Base-by-base conservation (phyloP, 768 basidiomycete species). In the Serendipita sp. region DNA sequence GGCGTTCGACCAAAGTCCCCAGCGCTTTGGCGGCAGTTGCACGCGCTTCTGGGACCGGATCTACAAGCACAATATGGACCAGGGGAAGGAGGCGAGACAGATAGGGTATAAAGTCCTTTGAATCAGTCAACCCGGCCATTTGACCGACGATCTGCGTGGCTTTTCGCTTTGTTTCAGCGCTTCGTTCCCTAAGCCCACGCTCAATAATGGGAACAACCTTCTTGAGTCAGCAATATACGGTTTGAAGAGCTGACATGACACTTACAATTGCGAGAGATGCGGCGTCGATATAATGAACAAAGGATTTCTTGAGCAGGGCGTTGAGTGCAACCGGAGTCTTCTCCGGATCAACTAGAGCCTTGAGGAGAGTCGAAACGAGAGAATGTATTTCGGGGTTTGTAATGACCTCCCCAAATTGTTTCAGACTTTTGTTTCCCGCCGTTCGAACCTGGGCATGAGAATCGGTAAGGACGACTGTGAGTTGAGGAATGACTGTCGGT, bases 81-180 rank as follows among this genome's bases (percentile, higher is more conserved):
- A 96, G 77, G 0, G 96, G 96, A 42, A 98, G 75, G 20, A 98
- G 80, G 41, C 84, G 81, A 26, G 83, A 79, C n/a, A 99, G 79
- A 71, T 99, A 97, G 0, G 96, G 94, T 14, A 95, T 85, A 68
- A 98, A 92, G 71, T 98, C 96, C 69, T 86, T 88, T 0, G 88
- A 81, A 65, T 91, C 89, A 0, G 90, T 92, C 51, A 92, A 75
- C 1, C 89, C 90, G 1, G 91, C 88, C 63, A 98, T 80, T 71
- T 98, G 97, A n/a, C 96, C 96, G 48, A 98, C 90, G 64, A 98
- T 97, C 72, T 94, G 93, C 0, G 89, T 91, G 16, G 94, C 90
- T 72, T 92, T 95, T 72, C 88, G 88, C 76, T 98, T 98, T 13
- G 84, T 89, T 62, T 97, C 94, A 0, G 96, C 88, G 4, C 91